These are phyloP conservation scores for Eucalyptus tenuipes DNA, from an alignment of 345 rosid genomes.

Conservation along the genomic window DNA sequence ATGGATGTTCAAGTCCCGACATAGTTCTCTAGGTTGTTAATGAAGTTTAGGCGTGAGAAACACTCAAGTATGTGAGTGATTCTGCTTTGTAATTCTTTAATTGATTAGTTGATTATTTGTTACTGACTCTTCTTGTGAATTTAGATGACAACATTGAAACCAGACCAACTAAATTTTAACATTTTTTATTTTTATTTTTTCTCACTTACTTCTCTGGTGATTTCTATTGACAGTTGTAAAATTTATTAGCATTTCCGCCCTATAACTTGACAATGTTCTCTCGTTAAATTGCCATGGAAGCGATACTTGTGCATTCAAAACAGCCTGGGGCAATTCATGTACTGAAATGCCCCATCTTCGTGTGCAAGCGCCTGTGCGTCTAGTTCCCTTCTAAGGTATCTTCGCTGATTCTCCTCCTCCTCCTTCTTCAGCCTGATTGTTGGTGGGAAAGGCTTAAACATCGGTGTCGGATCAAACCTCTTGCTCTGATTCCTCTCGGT, in stretches of 20 bases:
- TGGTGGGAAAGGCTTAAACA: not conserved
- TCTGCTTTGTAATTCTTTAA: accelerated
- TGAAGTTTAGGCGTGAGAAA: accelerated
- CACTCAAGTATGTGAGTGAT: accelerated
- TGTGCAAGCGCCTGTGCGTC: slow-evolving; percentile 86
- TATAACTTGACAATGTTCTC: not conserved
- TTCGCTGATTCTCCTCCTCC: not conserved
- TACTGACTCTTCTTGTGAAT: accelerated
- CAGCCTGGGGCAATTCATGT: slow-evolving; percentile 77
- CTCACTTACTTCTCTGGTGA: accelerated
- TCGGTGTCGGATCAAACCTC: not conserved
- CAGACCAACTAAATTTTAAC: accelerated
- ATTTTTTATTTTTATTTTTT: too few species aligned
- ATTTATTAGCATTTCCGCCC: too few species aligned
- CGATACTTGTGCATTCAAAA: slow-evolving; percentile 62
- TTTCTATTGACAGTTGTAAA: not conserved
- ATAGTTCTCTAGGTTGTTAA: too few species aligned
- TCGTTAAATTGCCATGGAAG: slow-evolving; percentile 35
- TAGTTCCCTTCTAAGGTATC: slow-evolving; percentile 32
- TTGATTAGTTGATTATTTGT: accelerated
- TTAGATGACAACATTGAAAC: accelerated
- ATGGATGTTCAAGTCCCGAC: accelerated
- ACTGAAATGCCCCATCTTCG: slow-evolving; percentile 70
- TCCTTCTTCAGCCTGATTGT: not conserved
- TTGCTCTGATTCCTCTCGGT: not conserved